Conservation (phyloP, 2,329 filamentous ascomycete genomes). For the Cryphonectria radicalis region DNA sequence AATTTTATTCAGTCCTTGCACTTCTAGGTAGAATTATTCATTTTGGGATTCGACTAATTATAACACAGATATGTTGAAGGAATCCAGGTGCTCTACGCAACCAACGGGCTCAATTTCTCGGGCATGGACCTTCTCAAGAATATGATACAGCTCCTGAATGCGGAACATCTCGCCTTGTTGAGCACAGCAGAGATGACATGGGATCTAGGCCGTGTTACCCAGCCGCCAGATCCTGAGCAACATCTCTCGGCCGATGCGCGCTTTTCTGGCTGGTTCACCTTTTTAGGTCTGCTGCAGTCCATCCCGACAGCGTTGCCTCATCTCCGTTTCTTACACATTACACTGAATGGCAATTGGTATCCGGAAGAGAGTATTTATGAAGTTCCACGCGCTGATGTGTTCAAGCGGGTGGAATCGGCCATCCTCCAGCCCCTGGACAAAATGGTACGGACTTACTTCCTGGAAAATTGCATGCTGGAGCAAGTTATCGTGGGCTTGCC, state of each 20-base stretch:
- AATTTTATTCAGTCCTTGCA: too few relatives aligned
- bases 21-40: neutral
- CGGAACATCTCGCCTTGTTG: constrained; percentile 5
- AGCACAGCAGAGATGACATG: constrained; percentile 16
- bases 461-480: neutral
- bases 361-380: neutral
- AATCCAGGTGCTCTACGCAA: constrained; percentile 9
- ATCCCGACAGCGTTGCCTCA: constrained; percentile 10
- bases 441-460: constrained; percentile 2
- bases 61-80: constrained; percentile 15
- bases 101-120: constrained; percentile 10
- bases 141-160: neutral
- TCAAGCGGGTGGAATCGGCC: constrained; percentile 3
- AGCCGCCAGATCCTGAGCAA: neutral
- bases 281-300: neutral
- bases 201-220: constrained; percentile 3
- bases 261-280: constrained; percentile 11
- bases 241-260: constrained; percentile 14
- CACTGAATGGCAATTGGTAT: constrained; percentile 12
- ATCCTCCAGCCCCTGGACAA: constrained; percentile 17
- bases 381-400: constrained; percentile 5
- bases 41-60: too few relatives aligned
- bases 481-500: neutral
- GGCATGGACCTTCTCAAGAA: neutral
- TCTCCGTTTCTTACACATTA: constrained; percentile 14